phyloP scores from a whole-genome alignment of 345 rosid species.

The Arabidopsis suecica region DNA sequence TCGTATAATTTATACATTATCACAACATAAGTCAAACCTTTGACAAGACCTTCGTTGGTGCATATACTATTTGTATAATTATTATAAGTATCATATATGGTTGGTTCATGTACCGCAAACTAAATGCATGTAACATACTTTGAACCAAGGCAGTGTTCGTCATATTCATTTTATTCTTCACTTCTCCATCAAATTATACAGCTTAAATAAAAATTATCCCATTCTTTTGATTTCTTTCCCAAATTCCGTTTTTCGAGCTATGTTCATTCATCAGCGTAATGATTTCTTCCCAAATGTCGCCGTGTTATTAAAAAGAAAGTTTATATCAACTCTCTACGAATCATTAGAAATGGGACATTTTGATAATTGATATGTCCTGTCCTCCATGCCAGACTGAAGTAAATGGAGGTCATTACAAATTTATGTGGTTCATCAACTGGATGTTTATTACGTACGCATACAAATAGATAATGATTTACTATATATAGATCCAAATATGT shows the following conservation, averaged over 20 bases:
- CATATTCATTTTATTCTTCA: conserved; percentile 36
- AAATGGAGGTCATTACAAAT: neutral
- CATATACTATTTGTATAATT: conserved; percentile 25
- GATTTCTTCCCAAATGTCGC: conserved; percentile 11
- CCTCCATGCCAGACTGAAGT: conserved; percentile 7
- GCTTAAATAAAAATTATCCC: conserved; percentile 25
- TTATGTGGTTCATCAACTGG: no score
- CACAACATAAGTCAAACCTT: conserved; percentile 45
- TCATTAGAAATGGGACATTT: conserved; percentile 23
- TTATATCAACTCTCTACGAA: conserved; percentile 8
- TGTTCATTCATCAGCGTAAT: conserved; percentile 39
- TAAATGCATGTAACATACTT: conserved; percentile 42
- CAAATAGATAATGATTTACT: no score
- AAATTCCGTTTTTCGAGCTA: conserved; percentile 35
- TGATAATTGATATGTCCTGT: neutral
- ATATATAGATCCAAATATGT: neutral
- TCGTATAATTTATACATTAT: conserved; percentile 24
- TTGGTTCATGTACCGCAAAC: conserved; percentile 44
- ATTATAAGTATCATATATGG: conserved; percentile 18
- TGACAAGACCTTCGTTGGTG: conserved; percentile 41
- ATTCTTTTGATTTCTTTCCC: conserved; percentile 12
- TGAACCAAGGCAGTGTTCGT: conserved; percentile 46
- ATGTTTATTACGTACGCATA: no score
- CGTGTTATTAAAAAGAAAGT: neutral
- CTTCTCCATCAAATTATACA: conserved; percentile 23